Percentiles rank a stretch among this genome's conserved stretches.
phyloP scores from a whole-genome alignment of 202 grass and related monocot species.

The Dendrocalamus latiflorus region DNA sequence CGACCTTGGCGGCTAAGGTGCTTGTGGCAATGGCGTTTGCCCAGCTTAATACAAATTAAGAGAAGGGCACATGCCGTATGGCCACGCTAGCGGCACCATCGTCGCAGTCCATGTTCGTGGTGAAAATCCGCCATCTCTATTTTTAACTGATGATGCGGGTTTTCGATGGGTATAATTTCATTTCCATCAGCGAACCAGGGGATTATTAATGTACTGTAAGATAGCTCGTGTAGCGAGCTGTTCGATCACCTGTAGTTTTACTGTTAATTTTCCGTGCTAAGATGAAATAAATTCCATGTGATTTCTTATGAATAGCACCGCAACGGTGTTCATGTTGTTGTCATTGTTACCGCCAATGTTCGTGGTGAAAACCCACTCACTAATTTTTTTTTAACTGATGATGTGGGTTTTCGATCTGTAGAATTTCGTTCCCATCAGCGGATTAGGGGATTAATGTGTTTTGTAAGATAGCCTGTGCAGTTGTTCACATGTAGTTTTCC shows the following conservation, averaged over 20 bases:
- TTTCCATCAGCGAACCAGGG: background rate
- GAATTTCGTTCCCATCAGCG: too few relatives aligned
- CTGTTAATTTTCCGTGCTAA: background rate
- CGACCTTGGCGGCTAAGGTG: background rate
- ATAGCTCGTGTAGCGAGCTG: background rate
- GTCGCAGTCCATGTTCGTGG: background rate
- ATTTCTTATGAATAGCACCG: too few relatives aligned
- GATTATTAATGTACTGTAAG: background rate
- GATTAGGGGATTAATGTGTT: too few relatives aligned
- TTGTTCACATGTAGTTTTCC: too few relatives aligned
- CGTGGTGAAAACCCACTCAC: too few relatives aligned
- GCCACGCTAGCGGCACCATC: background rate
- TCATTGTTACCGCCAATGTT: too few relatives aligned
- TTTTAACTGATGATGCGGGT: constrained; percentile 1
- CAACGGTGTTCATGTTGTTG: too few relatives aligned
- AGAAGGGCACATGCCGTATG: background rate
- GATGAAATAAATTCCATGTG: constrained; percentile 26
- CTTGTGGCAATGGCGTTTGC: background rate
- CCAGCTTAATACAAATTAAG: constrained; percentile 18
- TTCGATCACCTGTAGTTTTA: constrained; percentile 16
- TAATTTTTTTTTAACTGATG: too few relatives aligned
- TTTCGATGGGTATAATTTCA: background rate
- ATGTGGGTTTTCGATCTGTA: too few relatives aligned
- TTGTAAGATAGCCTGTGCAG: too few relatives aligned
- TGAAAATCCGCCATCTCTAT: background rate